Percentiles rank a stretch among this genome's conserved stretches.
Conservation (phyloP, 2,329 filamentous ascomycete species). For the Sarocladiaceae sp. region DNA sequence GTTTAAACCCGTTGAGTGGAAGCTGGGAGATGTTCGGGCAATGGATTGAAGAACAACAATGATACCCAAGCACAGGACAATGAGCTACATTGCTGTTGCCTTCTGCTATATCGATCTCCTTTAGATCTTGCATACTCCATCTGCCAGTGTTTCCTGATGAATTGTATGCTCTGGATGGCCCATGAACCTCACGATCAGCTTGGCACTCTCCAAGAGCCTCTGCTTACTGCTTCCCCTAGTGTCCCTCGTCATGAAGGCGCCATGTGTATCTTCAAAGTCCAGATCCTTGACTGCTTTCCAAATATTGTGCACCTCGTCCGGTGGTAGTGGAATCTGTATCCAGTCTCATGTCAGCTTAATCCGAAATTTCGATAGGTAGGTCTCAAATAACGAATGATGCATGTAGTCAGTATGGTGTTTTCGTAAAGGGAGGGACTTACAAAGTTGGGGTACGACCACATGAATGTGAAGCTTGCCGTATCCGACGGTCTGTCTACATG, state of each 20-base stretch:
- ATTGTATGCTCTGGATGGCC: conserved; percentile 31
- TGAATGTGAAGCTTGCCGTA: conserved; percentile 60
- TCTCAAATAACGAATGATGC: too few relatives aligned
- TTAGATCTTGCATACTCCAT: too few relatives aligned
- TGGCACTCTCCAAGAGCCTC: conserved; percentile 70
- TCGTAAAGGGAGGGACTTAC: too few relatives aligned
- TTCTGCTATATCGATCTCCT: too few relatives aligned
- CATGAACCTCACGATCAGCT: conserved; percentile 60
- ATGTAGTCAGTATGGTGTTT: too few relatives aligned
- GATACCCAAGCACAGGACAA: too few relatives aligned
- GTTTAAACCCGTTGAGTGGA: too few relatives aligned
- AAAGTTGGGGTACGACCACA: conserved; percentile 74
- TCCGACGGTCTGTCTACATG: conserved; percentile 30
- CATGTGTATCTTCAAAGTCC: conserved; percentile 63
- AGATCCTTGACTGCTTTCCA: conserved; percentile 62
- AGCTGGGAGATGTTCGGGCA: too few relatives aligned
- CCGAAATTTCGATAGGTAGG: background rate
- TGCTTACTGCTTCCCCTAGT: conserved; percentile 53
- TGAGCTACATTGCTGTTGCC: too few relatives aligned
- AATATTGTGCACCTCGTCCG: conserved; percentile 60
- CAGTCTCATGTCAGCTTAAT: too few relatives aligned
- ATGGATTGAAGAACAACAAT: too few relatives aligned
- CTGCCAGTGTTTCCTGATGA: too few relatives aligned
- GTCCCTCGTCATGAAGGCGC: conserved; percentile 61
- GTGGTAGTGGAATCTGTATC: conserved; percentile 57